Evolutionary conservation across 805 yeast genomes (phyloP).

Genomic region (Priceomyces haplophilus): DNA sequence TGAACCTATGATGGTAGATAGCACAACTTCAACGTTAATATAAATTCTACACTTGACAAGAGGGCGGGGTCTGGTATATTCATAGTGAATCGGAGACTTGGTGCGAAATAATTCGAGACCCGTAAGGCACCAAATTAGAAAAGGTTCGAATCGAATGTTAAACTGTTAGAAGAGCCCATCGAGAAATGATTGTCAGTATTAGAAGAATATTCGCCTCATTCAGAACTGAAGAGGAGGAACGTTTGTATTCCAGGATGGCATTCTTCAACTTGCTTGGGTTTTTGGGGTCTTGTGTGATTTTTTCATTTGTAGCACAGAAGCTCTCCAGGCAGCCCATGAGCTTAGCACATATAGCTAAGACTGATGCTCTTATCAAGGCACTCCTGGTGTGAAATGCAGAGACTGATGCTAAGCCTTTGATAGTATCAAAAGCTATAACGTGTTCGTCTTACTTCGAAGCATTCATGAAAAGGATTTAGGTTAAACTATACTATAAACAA

Average conservation of each 20-base stretch:
- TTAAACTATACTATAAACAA: background rate
- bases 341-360: constrained; percentile 27
- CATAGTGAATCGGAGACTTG: too few relatives aligned
- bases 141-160: too few relatives aligned
- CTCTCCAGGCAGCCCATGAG: constrained; percentile 33
- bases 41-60: too few relatives aligned
- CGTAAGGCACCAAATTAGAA: too few relatives aligned
- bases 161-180: too few relatives aligned
- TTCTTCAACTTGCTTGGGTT: constrained; percentile 77
- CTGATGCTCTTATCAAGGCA: constrained; percentile 24
- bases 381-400: constrained; percentile 12
- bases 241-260: constrained; percentile 71
- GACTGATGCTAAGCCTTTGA: background rate
- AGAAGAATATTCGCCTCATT: constrained; percentile 78
- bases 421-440: background rate
- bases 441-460: background rate
- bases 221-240: constrained; percentile 82
- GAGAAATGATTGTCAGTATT: constrained; percentile 63
- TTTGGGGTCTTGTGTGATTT: constrained; percentile 73
- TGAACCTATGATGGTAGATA: too few relatives aligned
- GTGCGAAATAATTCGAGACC: too few relatives aligned
- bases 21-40: too few relatives aligned
- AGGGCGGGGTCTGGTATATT: too few relatives aligned
- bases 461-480: background rate
- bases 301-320: constrained; percentile 75